Evolutionary conservation across 1,284 basidiomycete species (phyloP), one percentile per base, ranked within the genome.

Genomic region (Trichosporon sp.): DNA sequence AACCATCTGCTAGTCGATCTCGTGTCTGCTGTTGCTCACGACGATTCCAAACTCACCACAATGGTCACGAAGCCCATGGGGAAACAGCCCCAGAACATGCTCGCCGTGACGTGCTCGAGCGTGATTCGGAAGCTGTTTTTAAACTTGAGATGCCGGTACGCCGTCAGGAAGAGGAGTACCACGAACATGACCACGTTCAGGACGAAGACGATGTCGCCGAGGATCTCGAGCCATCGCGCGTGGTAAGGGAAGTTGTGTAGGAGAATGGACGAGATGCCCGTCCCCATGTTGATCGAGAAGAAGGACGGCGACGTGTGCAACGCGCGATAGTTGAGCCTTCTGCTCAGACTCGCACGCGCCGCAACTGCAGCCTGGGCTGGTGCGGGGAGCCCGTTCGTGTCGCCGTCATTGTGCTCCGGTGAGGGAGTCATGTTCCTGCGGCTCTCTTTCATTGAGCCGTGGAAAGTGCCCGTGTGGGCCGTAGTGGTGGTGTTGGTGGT

Each of bases 21-120:
- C 26, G 26, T 26, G 26, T 26, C 26, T 26, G 26, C 26, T 26
- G 26, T 26, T 26, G 26, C 26, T 26, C 26, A 26, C 26, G 26
- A 26, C 26, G 26, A 26, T 26, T 26, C 26, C 26, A 26, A 26
- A 79, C 80, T 75, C 68, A 80, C 81, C 70, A 92, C 86, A 40
- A 92, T 84, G 0, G 91, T 92, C 0, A 88, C 86, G 12, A 87
- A 86, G 4, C 88, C 91, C 91, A 93, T 92, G 0, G 91, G 88
- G 69, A 90, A 88, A 31, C 88, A 88, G 11, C 90, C 89, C 37
- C 89, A 85, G 78, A 88, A 93, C 68, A 93, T 85, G 73, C 90
- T 89, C 68, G 90, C 88, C 0, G 86, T 84, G 3, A 90, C 88
- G 78, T 93, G 89, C 16, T 81, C 84, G 26, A 91, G 77, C 83